Conservation (phyloP, 148 eudicot species). For the Diospyros kaki region DNA sequence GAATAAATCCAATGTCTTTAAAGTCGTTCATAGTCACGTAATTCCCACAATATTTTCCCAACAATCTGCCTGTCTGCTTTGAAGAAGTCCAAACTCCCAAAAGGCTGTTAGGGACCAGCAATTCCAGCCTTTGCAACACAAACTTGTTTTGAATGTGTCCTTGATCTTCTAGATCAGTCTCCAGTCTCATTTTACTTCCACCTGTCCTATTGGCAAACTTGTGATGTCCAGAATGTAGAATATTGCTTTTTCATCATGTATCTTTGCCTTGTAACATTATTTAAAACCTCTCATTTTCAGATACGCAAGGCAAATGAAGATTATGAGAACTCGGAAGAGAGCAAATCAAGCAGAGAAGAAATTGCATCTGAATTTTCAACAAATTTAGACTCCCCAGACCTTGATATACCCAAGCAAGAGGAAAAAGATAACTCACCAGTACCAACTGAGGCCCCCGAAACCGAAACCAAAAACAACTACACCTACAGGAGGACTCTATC, state of each 20-base stretch:
- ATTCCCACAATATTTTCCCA: no score
- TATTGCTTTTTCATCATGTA: neutral
- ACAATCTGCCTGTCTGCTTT: no score
- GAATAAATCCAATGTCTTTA: no score
- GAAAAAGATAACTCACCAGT: conserved; percentile 18
- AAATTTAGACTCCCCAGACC: conserved; percentile 22
- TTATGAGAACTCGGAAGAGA: conserved; percentile 41
- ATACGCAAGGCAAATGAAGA: conserved; percentile 51
- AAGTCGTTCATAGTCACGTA: no score
- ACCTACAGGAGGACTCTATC: conserved; percentile 68
- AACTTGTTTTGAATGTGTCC: neutral
- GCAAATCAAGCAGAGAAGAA: conserved; percentile 8
- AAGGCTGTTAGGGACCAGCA: no score
- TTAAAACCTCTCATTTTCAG: conserved; percentile 29
- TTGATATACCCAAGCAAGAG: conserved; percentile 14
- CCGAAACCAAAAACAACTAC: conserved; percentile 30
- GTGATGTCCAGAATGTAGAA: neutral
- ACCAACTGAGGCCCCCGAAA: conserved; percentile 18
- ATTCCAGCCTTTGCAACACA: no score
- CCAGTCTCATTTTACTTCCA: no score
- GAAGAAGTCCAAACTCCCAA: no score
- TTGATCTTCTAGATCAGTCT: no score
- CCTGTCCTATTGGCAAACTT: no score
- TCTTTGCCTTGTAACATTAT: neutral
- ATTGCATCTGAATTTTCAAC: conserved; percentile 11